Evolutionary conservation across 305 asterid species (phyloP), one percentile per base, ranked within the genome.

Genomic region (Withania somnifera): DNA sequence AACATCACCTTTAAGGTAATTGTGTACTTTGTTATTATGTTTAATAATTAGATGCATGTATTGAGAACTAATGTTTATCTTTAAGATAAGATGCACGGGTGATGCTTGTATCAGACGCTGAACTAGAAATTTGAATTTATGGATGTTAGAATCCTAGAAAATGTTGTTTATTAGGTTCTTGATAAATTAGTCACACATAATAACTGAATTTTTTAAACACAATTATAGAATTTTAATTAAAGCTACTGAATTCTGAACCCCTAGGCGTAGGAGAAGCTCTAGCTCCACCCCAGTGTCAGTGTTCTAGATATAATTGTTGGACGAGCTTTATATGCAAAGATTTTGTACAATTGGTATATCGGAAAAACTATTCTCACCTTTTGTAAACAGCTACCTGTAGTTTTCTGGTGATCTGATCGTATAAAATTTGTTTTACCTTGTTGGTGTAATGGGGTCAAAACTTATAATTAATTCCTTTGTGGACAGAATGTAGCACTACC

Each of bases 1-100:
- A 86, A 92, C 85, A 91, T 95, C 87, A 92, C 94, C 28, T 95
- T 95, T 76, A 89, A 88, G 97, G 98, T 94, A 75, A 9, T 50
- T 75, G 10, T 75, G 1, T 34, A 34, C 20, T 66, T n/a, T 17
- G 60, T 75, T 2, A 6, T 38, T 7, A 14, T 24, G 28, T 28
- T 17, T 26, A 1, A 9, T 54, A 50, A 19, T 66, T 34, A 47
- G 24, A 1, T 73, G 58, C 40, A 71, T 73, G 8, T 1, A 26
- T 28, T 20, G 38, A 38, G 34, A 6, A 68, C 77, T 71, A 71
- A 7, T 7, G 34, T 24, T 51, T 52, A 47, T 36, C 69, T 61
- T 1, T 63, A 30, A 10, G n/a, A n/a, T n/a, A n/a, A 6, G 45
- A 30, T 34, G 22, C 57, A 52, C 6, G 17, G 20, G 57, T 15